phyloP scores from a whole-genome alignment of 2,329 filamentous ascomycete genomes.

The Pezicula carpinea region DNA sequence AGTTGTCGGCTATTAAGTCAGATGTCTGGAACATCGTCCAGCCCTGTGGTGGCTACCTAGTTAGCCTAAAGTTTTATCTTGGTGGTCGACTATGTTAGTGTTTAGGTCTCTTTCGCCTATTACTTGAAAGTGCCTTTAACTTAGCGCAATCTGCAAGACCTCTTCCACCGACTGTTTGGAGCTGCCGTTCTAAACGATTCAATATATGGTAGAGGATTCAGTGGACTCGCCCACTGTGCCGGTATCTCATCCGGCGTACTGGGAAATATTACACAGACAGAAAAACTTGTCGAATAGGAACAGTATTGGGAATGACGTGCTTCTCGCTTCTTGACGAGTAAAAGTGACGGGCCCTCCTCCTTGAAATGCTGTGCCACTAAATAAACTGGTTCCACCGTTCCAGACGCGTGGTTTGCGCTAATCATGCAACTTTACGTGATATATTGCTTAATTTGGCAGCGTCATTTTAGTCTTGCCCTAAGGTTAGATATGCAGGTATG shows the following conservation, averaged over 20 bases:
- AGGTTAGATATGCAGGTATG: too few species aligned
- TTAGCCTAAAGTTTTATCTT: background rate
- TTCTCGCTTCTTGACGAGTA: background rate
- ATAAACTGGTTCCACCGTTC: too few species aligned
- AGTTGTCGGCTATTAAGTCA: slow-evolving; percentile 26
- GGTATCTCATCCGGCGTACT: too few species aligned
- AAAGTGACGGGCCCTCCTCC: background rate
- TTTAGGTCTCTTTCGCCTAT: background rate
- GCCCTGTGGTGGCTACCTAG: slow-evolving; percentile 12
- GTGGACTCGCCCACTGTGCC: too few species aligned
- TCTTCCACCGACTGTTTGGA: slow-evolving; percentile 22
- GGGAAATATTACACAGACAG: background rate
- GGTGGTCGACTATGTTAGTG: background rate
- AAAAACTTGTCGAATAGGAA: background rate
- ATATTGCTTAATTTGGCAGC: too few species aligned
- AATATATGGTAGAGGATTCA: too few species aligned
- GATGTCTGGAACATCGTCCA: slow-evolving; percentile 33
- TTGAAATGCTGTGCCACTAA: too few species aligned
- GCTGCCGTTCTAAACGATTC: too few species aligned
- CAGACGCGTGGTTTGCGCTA: too few species aligned
- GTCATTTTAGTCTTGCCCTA: too few species aligned
- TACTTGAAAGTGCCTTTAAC: slow-evolving; percentile 36
- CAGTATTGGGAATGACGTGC: background rate
- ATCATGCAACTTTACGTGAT: too few species aligned
- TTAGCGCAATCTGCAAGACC: slow-evolving; percentile 32